Evolutionary conservation across 495 filamentous ascomycete species (phyloP).

Genomic region (Trichoderma reesei): DNA sequence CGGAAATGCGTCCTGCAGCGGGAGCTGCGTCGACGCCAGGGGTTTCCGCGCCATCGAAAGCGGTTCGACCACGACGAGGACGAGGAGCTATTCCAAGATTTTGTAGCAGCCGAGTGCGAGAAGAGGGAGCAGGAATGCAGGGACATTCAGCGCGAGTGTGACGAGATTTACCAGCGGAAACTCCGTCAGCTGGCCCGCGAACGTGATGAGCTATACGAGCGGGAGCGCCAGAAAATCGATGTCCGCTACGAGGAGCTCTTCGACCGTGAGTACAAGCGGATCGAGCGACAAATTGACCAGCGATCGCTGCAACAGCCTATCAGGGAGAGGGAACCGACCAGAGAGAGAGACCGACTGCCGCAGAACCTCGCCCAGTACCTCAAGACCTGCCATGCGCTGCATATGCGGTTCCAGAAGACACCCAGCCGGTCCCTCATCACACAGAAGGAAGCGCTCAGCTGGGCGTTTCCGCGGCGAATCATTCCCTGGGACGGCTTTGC

Average conservation of each 20-base stretch:
- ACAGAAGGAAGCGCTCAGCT: constrained; percentile 23
- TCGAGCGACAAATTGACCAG: background rate
- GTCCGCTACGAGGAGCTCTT: background rate
- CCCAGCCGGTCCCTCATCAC: constrained; percentile 18
- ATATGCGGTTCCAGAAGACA: background rate
- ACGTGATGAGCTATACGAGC: background rate
- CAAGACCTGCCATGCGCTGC: background rate
- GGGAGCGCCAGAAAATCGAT: background rate
- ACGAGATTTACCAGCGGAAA: background rate
- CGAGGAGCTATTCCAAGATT: background rate
- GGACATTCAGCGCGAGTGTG: background rate
- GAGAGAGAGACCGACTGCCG: background rate
- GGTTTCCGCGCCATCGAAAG: background rate
- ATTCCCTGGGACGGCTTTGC: constrained; percentile 25
- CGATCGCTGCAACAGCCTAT: background rate
- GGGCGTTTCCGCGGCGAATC: constrained; percentile 25
- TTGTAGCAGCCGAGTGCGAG: background rate
- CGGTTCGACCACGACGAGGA: background rate
- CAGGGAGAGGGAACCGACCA: background rate
- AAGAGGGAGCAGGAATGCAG: background rate
- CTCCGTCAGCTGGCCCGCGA: background rate
- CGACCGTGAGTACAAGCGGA: background rate
- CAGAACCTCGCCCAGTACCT: background rate
- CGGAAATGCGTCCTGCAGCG: background rate
- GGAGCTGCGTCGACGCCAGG: background rate